Evolutionary conservation across 202 grass and related monocot species (phyloP), one percentile per base, ranked within the genome.

Genomic region (Eragrostis tef): DNA sequence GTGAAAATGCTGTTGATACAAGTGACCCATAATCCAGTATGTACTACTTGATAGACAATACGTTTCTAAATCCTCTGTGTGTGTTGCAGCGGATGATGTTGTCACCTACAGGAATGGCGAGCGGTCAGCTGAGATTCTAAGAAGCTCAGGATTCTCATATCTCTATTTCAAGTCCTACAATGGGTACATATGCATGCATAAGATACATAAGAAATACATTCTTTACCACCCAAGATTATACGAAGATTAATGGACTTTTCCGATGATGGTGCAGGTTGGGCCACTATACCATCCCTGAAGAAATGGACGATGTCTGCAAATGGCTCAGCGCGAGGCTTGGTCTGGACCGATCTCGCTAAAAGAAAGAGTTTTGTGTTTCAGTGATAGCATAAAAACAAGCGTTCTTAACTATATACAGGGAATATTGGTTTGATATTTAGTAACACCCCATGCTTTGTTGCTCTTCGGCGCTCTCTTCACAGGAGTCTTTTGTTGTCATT

Each of bases 251-350:
- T 9, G 9, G 11, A 20, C 13, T 70, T 34, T 74, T 34, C 20
- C 26, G 61, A 68, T 71, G n/a, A 22, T 31, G n/a, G 36, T 85
- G 50, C 91, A 97, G 94, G 48, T 75, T 94, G 21, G 94, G 87
- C 15, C 94, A 97, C 78, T 94, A 97, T 54, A 97, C 94, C 46
- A 85, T 97, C 67, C 94, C 94, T n/a, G 94, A 97, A 83, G 91
- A 97, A 72, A 92, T 97, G 91, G 91, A 94, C n/a, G 91, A 93
- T 41, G 83, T 94, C 45, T 80, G 85, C 84, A 94, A 83, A 65
- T 97, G 91, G 94, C 70, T 97, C 51, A 79, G 82, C 29, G 86
- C 83, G 17, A 78, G 70, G 19, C 78, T 97, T 17, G 79, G 87
- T 1, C 80, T 91, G 24, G 81, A 91, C 39, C 61, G 91, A 62